phyloP scores from a whole-genome alignment of 345 rosid species.

The Dimocarpus longan region DNA sequence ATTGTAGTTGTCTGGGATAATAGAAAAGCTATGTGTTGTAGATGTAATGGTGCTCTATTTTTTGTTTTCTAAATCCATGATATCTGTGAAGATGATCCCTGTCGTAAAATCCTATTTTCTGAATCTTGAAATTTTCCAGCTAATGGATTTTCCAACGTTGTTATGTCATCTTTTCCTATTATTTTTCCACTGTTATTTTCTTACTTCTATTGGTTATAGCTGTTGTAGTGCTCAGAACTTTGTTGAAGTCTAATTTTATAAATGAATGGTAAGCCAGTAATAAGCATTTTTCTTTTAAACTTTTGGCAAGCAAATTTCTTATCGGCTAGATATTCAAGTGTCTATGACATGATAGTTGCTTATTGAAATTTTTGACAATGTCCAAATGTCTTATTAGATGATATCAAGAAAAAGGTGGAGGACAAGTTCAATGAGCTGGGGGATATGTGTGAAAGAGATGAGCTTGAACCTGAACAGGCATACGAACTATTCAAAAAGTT shows the following conservation, averaged over 20 bases:
- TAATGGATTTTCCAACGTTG: background rate
- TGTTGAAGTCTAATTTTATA: background rate
- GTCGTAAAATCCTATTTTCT: background rate
- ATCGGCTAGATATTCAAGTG: background rate
- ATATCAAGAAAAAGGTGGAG: constrained; percentile 80
- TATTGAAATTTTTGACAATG: constrained; percentile 1
- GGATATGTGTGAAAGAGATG: constrained; percentile 82
- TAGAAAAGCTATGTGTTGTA: background rate
- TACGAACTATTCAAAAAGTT: constrained; percentile 76
- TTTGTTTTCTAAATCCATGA: background rate
- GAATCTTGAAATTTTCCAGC: background rate
- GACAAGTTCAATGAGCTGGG: constrained; percentile 79
- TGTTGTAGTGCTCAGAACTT: background rate
- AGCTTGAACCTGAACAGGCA: constrained; percentile 79
- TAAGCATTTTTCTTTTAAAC: background rate
- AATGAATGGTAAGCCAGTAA: background rate
- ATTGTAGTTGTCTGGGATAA: background rate
- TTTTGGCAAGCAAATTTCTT: background rate
- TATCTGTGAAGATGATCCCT: background rate
- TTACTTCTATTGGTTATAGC: background rate
- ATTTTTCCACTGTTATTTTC: background rate
- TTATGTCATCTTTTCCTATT: background rate
- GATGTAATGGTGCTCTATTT: background rate
- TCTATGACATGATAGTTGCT: constrained; percentile 5
- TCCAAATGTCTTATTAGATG: constrained; percentile 48